Conservation (phyloP, 306 rosid genomes). For the Cercis canadensis region DNA sequence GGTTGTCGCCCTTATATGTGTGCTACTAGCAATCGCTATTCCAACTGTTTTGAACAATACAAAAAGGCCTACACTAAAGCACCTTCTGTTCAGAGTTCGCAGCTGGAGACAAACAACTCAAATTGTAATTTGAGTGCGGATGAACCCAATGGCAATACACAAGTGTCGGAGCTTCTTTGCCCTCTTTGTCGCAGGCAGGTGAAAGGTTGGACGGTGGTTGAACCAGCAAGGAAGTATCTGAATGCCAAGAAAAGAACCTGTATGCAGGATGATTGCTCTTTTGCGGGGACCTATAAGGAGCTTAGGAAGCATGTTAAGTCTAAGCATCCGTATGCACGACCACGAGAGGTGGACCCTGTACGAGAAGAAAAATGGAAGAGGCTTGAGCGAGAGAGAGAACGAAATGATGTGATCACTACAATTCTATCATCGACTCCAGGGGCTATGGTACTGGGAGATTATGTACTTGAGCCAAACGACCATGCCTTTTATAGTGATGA, state of each 20-base stretch:
- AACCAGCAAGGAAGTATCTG: slow-evolving; percentile 77
- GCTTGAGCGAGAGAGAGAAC: slow-evolving; percentile 86
- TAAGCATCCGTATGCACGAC: slow-evolving; percentile 89
- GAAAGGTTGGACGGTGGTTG: slow-evolving; percentile 99
- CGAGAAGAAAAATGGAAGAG: slow-evolving; percentile 92
- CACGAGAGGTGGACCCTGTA: slow-evolving; percentile 88
- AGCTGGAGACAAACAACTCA: slow-evolving; percentile 44
- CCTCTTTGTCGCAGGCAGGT: slow-evolving; percentile 96
- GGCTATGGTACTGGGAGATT: slow-evolving; percentile 91
- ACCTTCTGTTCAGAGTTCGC: slow-evolving; percentile 58
- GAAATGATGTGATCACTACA: slow-evolving; percentile 93
- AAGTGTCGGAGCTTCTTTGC: slow-evolving; percentile 83
- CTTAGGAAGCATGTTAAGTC: slow-evolving; percentile 86
- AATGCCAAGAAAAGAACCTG: slow-evolving; percentile 92
- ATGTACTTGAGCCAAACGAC: slow-evolving; percentile 84
- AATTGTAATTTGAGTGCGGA: slow-evolving; percentile 50
- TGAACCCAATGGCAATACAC: slow-evolving; percentile 50
- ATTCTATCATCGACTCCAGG: slow-evolving; percentile 89
- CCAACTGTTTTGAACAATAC: slow-evolving; percentile 96
- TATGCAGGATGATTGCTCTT: slow-evolving; percentile 87
- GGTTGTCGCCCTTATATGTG: slow-evolving; percentile 99
- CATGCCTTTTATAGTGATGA: slow-evolving; percentile 64
- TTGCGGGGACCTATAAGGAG: slow-evolving; percentile 73
- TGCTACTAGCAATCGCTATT: slow-evolving; percentile 87
- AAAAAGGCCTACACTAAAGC: slow-evolving; percentile 84